Evolutionary conservation across 2,329 filamentous ascomycete genomes (phyloP).

Genomic region (Aspergillus flavus): DNA sequence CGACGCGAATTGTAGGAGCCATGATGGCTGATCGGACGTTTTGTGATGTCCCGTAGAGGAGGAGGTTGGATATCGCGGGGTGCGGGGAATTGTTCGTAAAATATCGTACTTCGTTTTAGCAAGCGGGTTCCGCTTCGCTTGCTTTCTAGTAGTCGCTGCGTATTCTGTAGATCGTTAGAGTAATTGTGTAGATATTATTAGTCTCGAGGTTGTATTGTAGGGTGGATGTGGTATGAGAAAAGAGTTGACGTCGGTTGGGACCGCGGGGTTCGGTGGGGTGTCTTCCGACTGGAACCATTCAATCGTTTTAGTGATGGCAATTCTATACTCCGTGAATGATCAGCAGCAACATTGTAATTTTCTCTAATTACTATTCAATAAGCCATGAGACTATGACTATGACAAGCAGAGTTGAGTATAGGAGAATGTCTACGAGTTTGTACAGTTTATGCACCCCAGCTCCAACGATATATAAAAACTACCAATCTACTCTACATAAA

Average conservation of each 20-base stretch:
- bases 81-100: not conserved
- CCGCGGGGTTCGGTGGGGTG: conserved; percentile 2
- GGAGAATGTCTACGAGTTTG: not conserved
- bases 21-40: conserved; percentile 24
- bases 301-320: not conserved
- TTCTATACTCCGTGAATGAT: too few relatives aligned
- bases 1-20: conserved; percentile 68
- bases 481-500: not conserved
- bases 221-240: not conserved
- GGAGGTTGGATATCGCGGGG: not conserved
- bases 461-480: not conserved
- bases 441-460: not conserved
- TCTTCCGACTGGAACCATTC: not conserved
- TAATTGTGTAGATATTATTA: not conserved
- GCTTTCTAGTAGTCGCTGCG: not conserved
- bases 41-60: not conserved
- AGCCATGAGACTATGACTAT: not conserved
- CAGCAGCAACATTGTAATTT: not conserved
- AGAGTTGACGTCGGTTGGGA: conserved; percentile 1
- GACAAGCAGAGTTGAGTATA: not conserved
- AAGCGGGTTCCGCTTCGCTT: not conserved
- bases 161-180: too few relatives aligned
- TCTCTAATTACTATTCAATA: not conserved
- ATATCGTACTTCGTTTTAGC: not conserved
- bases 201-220: not conserved